phyloP scores from a whole-genome alignment of 2,329 filamentous ascomycete species.

The Pyricularia pennisetigena region DNA sequence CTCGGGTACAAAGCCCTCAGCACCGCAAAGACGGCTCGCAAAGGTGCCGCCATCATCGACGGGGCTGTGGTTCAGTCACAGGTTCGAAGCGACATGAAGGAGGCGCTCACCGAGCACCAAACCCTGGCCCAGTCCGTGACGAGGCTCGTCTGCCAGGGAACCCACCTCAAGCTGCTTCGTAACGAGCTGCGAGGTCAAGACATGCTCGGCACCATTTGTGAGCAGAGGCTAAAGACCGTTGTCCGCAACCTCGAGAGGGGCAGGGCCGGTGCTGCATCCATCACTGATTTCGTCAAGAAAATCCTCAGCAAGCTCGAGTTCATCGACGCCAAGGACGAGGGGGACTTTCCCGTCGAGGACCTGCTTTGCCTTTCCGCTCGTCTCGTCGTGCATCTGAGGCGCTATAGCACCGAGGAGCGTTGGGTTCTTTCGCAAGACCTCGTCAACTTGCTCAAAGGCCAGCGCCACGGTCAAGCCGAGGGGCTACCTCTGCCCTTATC shows the following conservation, averaged over 20 bases:
- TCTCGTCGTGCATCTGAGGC: not conserved
- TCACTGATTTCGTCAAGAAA: not conserved
- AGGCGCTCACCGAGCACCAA: constrained; percentile 1
- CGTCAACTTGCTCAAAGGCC: not conserved
- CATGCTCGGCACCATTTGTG: not conserved
- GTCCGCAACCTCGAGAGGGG: not conserved
- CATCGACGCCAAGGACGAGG: not conserved
- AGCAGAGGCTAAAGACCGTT: not conserved
- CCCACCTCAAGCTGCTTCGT: not conserved
- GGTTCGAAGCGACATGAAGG: not conserved
- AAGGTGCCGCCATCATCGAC: not conserved
- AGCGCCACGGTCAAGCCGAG: not conserved
- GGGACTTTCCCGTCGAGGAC: not conserved
- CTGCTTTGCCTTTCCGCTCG: not conserved
- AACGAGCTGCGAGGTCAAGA: not conserved
- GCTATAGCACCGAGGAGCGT: not conserved
- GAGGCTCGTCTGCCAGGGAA: not conserved
- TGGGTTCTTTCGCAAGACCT: not conserved
- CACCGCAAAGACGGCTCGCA: not conserved
- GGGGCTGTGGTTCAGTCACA: not conserved
- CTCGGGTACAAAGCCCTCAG: not conserved
- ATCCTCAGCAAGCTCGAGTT: not conserved
- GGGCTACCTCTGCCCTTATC: not conserved
- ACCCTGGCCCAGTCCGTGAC: not conserved
- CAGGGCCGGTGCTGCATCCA: not conserved